A percentile compares a stretch with the other conserved stretches of the same genome.
Conservation (phyloP, 495 filamentous ascomycete species). For the Neurospora cerealis region DNA sequence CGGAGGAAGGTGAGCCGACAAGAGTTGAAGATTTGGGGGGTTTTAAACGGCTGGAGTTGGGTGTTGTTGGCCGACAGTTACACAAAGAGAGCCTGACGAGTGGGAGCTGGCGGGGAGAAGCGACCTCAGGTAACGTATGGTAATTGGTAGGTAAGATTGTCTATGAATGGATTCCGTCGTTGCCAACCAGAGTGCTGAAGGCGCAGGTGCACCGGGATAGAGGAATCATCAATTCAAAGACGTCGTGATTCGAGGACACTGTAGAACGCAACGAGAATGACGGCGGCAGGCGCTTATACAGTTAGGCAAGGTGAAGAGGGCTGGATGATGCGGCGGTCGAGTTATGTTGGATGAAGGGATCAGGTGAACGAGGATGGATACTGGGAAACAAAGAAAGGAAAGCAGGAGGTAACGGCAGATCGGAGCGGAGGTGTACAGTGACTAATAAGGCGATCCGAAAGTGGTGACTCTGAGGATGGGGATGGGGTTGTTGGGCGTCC, state of each 20-base stretch:
- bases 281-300: neutral
- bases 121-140: neutral
- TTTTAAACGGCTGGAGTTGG: neutral
- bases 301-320: neutral
- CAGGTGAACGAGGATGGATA: neutral
- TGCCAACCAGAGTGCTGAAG: neutral
- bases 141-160: neutral
- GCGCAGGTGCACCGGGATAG: neutral
- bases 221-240: neutral
- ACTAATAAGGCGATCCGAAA: neutral
- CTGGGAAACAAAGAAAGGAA: neutral
- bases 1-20: neutral
- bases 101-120: neutral
- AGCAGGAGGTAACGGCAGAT: neutral
- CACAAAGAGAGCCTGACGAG: neutral
- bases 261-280: neutral
- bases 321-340: neutral
- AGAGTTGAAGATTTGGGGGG: neutral
- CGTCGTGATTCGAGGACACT: neutral
- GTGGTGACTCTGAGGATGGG: neutral
- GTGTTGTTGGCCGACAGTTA: neutral
- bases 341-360: neutral
- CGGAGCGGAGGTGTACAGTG: neutral
- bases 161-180: neutral
- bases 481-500: neutral